phyloP scores from a whole-genome alignment of 108 stramenopile species.

The Cyclotella atomus region DNA sequence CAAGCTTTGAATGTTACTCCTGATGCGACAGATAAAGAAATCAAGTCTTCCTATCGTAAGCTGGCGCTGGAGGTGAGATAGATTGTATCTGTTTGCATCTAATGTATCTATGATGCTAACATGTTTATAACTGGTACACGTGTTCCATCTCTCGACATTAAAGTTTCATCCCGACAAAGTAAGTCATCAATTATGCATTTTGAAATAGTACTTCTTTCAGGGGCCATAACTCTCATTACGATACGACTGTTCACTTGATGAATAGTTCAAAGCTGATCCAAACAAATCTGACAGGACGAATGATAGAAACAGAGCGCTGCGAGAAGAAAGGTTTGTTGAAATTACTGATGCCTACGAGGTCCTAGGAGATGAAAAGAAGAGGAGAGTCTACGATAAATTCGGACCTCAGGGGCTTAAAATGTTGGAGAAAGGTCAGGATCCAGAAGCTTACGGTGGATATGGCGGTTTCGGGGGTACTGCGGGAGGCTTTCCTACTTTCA shows the following conservation, averaged over 20 bases:
- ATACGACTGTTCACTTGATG: background rate
- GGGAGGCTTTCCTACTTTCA: conserved; percentile 31
- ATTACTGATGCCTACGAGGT: conserved; percentile 77
- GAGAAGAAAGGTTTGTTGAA: conserved; percentile 69
- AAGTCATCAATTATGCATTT: background rate
- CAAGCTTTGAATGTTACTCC: conserved; percentile 54
- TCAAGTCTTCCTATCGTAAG: conserved; percentile 70
- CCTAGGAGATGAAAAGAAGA: conserved; percentile 79
- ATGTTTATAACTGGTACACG: no score
- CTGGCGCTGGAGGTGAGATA: conserved; percentile 35
- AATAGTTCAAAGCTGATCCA: conserved; percentile 42
- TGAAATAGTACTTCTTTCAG: background rate
- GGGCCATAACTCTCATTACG: background rate
- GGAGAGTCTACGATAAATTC: conserved; percentile 79
- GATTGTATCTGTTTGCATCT: background rate
- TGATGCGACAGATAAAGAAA: conserved; percentile 57
- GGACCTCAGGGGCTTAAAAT: conserved; percentile 72
- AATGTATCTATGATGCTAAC: conserved; percentile 21
- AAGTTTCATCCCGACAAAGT: conserved; percentile 73
- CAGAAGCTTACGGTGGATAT: conserved; percentile 56
- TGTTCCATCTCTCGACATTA: no score
- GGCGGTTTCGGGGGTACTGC: conserved; percentile 42
- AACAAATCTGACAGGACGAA: conserved; percentile 39
- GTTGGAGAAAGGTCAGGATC: conserved; percentile 67
- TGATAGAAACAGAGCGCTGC: conserved; percentile 53